A percentile compares a stretch with the other conserved stretches of the same genome.
phyloP scores from a whole-genome alignment of 2,329 filamentous ascomycete genomes.

The Penicillium sp. region DNA sequence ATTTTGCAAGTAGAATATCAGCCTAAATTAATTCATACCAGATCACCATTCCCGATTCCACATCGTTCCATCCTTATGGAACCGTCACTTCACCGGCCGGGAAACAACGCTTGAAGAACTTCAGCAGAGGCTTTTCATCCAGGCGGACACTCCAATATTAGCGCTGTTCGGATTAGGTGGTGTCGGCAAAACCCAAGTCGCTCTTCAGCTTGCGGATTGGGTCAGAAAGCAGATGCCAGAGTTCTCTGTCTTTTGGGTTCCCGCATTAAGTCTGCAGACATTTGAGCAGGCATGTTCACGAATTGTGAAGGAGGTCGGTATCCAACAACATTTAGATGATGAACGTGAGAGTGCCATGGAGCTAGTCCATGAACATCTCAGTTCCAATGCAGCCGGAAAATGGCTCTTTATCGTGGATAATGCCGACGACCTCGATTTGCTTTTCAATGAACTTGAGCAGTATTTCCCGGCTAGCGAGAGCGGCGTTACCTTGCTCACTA shows the following conservation, averaged over 20 bases:
- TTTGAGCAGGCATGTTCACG: neutral
- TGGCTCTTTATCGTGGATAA: constrained; percentile 30
- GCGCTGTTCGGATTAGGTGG: neutral
- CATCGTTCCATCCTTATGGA: neutral
- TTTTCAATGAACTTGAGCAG: neutral
- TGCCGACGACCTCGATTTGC: constrained; percentile 17
- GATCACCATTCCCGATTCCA: too few species aligned
- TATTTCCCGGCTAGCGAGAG: too few species aligned
- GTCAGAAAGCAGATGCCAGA: neutral
- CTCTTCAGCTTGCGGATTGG: neutral
- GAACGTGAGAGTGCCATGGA: neutral
- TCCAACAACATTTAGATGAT: too few species aligned
- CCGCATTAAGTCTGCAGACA: neutral
- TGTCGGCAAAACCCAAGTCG: neutral
- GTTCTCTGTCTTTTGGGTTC: neutral
- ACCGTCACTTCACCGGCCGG: neutral
- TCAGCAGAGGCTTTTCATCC: neutral
- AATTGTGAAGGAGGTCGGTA: neutral
- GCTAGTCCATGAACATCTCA: neutral
- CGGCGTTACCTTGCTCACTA: too few species aligned
- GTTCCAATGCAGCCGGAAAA: neutral
- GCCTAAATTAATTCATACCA: too few species aligned
- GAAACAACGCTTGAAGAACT: neutral
- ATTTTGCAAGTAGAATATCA: too few species aligned
- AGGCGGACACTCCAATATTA: neutral